phyloP scores from a whole-genome alignment of 306 rosid genomes.

The Cucumis hystrix region DNA sequence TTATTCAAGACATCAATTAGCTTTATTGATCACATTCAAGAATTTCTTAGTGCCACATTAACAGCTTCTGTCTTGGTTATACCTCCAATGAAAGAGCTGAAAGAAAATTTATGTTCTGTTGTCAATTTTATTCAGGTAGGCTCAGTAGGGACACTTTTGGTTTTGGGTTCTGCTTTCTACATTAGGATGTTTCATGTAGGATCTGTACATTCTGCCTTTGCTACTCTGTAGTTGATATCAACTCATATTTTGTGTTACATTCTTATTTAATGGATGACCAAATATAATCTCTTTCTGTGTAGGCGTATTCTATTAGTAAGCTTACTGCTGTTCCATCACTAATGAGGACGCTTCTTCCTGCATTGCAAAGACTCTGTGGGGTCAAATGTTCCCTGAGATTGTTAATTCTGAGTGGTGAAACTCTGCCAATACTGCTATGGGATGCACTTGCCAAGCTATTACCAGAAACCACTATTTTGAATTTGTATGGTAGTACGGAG shows the following conservation, averaged over 20 bases:
- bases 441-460: conserved; percentile 37
- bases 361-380: conserved; percentile 22
- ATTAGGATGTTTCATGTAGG: no score
- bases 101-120: conserved; percentile 37
- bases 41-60: conserved; percentile 66
- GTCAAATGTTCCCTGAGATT: conserved; percentile 37
- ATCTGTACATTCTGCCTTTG: neutral
- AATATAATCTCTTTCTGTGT: conserved; percentile 16
- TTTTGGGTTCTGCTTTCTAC: no score
- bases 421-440: conserved; percentile 54
- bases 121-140: conserved; percentile 59
- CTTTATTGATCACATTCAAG: conserved; percentile 89
- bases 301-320: conserved; percentile 65
- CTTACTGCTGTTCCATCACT: conserved; percentile 77
- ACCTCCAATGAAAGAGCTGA: conserved; percentile 57
- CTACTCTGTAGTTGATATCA: neutral
- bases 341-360: conserved; percentile 65
- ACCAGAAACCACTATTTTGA: conserved; percentile 68
- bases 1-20: conserved; percentile 77
- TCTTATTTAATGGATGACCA: conserved; percentile 8
- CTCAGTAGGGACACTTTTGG: neutral
- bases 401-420: conserved; percentile 83
- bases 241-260: neutral
- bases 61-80: conserved; percentile 54
- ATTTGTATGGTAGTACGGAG: conserved; percentile 91